Evolutionary conservation across 208 protist genomes (phyloP), one percentile per base, ranked within the genome.

Genomic region (Acanthamoeba healyi): DNA sequence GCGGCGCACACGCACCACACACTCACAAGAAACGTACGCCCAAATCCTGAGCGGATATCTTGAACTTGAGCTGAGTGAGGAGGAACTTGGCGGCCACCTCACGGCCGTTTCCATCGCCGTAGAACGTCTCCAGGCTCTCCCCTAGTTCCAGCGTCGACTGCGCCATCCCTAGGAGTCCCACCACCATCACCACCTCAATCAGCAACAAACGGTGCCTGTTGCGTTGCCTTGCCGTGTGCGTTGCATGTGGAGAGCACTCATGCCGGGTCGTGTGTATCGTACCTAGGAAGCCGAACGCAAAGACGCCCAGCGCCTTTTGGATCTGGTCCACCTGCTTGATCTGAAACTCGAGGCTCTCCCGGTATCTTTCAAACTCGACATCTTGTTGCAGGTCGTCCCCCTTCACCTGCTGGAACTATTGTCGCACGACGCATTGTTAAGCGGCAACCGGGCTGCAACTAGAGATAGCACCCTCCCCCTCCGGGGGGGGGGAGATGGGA

Each of bases 31-130:
- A 19, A 29, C 77, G 40, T 86, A 86, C 77, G 32, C 77, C 38
- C 19, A 86, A 86, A 44, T 86, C 77, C 32, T 86, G 29, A n/a
- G 77, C 22, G 44, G 29, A 32, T 29, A 86, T 56, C n/a, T 86
- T 86, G 77, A 86, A n/a, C 77, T 86, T 86, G 42, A 86, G 77
- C 26, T 86, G 77, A n/a, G 77, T 58, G 77, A 86, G 77, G 12
- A 86, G 4, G n/a, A 58, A 86, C 44, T 86, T 86, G 46, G 24
- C 46, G 29, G 77, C 77, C 29, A 86, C 40, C 46, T 86, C 77
- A 3, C 77, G 22, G 14, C 77, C 77, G 46, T 58, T 86, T 19
- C 44, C 22, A 9, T 86, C 77, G 1, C 40, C 46, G 44, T 58
- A 58, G 77, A 86, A 86, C n/a, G 42, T 38, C 44, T 86, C 77